Base-by-base conservation (phyloP, 495 filamentous ascomycete species). In the Monascus purpureus region DNA sequence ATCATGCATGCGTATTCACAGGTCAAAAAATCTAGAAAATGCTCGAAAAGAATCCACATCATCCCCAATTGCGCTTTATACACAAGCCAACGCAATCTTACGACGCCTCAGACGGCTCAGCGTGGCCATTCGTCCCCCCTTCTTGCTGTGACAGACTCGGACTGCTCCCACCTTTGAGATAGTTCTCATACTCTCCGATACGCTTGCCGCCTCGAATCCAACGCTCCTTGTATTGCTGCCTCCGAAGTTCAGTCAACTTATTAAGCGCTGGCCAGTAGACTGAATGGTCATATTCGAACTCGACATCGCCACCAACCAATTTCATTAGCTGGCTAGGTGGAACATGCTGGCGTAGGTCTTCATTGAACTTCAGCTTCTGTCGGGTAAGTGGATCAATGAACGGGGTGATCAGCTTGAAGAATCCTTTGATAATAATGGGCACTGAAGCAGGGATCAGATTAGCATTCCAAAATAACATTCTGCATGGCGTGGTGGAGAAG, bases 291-390 rank as follows among this genome's bases (percentile, higher is more conserved):
- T 97, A 97, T 46, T 77, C 73, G 45, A 96, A 97, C 22, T 85
- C 57, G 33, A 64, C 68, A 31, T 62, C 64, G 32, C 61, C 69
- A 14, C 67, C 70, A 41, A 57, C 57, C 8, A 46, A 40, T 38
- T 69, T 72, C 73, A 85, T 75, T 24, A 97, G 69, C 34, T 94
- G 85, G 41, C 70, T 59, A 5, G 73, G 47, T 4, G 85, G 86
- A 8, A 96, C 79, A 43, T 82, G 77, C 28, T 78, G 57, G 37
- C 64, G 58, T 56, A 90, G 68, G 43, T 93, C 79, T 44, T 92
- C 81, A 57, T 94, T 93, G 66, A 94, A 96, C 49, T 82, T 84
- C 47, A 97, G 71, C 64, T 97, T 97, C 40, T 90, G 72, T 11
- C 77, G 73, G 11, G 90, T 97, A 37, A 77, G 38, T 6, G 90